These are phyloP conservation scores for Colletotrichum shisoi DNA, from an alignment of 2,329 filamentous ascomycete species.

Conservation along the genomic window DNA sequence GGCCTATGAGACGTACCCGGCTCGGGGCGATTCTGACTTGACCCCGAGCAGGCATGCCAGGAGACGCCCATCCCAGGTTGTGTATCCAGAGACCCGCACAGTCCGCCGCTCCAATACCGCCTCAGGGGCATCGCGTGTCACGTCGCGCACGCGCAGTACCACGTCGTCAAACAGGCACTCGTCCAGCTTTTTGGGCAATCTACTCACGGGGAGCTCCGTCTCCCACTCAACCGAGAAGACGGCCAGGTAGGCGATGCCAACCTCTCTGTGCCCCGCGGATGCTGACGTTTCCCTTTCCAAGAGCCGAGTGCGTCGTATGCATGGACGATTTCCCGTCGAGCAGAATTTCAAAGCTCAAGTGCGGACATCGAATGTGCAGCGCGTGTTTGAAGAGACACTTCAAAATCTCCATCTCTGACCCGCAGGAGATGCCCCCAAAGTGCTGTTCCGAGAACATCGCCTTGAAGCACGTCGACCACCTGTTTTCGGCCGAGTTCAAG, in stretches of 20 bases:
- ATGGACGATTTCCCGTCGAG: slow-evolving; percentile 70
- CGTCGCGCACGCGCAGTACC: slow-evolving; percentile 39
- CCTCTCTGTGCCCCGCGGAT: slow-evolving; percentile 22
- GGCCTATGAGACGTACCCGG: neutral
- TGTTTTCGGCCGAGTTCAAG: slow-evolving; percentile 80
- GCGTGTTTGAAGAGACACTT: slow-evolving; percentile 78
- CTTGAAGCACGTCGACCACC: slow-evolving; percentile 75
- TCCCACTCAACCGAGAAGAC: slow-evolving; percentile 42
- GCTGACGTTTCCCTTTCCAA: slow-evolving; percentile 46
- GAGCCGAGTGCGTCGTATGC: slow-evolving; percentile 77
- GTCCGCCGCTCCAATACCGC: slow-evolving; percentile 35
- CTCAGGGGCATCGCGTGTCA: slow-evolving; percentile 37
- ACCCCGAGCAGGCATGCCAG: slow-evolving; percentile 22
- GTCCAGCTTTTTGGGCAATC: slow-evolving; percentile 26
- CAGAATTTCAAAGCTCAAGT: slow-evolving; percentile 75
- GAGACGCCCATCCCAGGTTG: slow-evolving; percentile 25
- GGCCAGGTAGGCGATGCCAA: slow-evolving; percentile 44
- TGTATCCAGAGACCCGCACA: slow-evolving; percentile 26
- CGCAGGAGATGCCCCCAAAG: slow-evolving; percentile 82
- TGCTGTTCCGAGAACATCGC: slow-evolving; percentile 81
- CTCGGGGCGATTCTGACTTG: slow-evolving; percentile 16
- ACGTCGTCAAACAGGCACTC: slow-evolving; percentile 34
- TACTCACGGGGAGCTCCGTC: slow-evolving; percentile 24
- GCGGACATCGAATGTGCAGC: slow-evolving; percentile 83
- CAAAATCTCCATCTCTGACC: slow-evolving; percentile 76